Percentiles rank a stretch among this genome's conserved stretches.
phyloP scores from a whole-genome alignment of 768 basidiomycete genomes.

The Pholiota conissans region DNA sequence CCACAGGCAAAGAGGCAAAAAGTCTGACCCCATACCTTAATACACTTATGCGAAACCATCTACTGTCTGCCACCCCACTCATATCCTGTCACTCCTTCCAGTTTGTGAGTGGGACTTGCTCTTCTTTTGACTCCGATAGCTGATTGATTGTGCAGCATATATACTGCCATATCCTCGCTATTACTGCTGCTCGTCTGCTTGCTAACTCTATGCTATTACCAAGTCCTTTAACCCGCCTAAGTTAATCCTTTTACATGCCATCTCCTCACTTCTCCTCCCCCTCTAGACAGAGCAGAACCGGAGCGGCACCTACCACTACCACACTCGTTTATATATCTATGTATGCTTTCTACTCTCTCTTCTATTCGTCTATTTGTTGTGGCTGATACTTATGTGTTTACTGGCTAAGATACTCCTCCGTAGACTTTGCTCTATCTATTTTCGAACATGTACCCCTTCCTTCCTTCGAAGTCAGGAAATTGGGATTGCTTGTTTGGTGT shows the following conservation, averaged over 20 bases:
- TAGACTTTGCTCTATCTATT: not conserved
- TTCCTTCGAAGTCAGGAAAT: not conserved
- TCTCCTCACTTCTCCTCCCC: constrained; percentile 3
- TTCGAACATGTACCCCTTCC: not conserved
- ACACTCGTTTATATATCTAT: constrained; percentile 1
- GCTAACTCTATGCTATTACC: constrained; percentile 9
- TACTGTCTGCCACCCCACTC: not conserved
- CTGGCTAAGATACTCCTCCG: not conserved
- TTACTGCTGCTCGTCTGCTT: not conserved
- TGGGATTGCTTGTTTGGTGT: not conserved
- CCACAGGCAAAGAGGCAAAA: constrained; percentile 21
- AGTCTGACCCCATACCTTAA: constrained; percentile 4
- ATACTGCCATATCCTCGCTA: constrained; percentile 1
- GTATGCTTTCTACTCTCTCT: not conserved
- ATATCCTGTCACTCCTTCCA: not conserved
- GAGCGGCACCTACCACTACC: not conserved
- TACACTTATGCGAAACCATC: constrained; percentile 1
- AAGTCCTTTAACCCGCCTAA: constrained; percentile 4
- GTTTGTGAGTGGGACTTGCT: not conserved
- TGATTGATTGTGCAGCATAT: not conserved
- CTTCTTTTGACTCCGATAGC: not conserved
- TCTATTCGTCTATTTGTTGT: not conserved
- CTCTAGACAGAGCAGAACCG: not conserved
- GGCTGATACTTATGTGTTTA: not conserved
- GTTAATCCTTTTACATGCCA: constrained; percentile 3